Evolutionary conservation across 768 basidiomycete genomes (phyloP).

Genomic region (Tricholoma sp.): DNA sequence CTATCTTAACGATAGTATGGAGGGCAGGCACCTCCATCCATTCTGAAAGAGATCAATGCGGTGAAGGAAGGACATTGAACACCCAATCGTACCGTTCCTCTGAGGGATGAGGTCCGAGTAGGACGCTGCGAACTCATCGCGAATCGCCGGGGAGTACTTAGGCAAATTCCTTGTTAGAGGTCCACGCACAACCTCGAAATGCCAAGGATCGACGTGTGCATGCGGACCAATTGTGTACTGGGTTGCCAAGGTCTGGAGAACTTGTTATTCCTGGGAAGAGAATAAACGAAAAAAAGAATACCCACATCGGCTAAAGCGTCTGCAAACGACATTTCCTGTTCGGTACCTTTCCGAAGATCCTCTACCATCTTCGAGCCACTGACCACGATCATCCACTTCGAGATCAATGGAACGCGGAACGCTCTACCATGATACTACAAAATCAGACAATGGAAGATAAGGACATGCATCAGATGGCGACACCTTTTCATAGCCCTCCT

Average conservation of each 20-base stretch:
- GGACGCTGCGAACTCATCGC: constrained; percentile 41
- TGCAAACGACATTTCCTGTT: constrained; percentile 20
- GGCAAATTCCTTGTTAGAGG: constrained; percentile 38
- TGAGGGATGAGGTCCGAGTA: constrained; percentile 34
- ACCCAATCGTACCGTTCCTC: constrained; percentile 17
- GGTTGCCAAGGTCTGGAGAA: too few species aligned
- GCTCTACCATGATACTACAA: constrained; percentile 8
- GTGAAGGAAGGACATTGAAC: not conserved
- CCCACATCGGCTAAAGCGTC: constrained; percentile 7
- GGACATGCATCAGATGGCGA: too few species aligned
- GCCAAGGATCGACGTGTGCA: too few species aligned
- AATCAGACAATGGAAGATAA: too few species aligned
- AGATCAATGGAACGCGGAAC: constrained; percentile 20
- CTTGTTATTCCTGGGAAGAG: too few species aligned
- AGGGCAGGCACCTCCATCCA: constrained; percentile 28
- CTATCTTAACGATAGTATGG: constrained; percentile 26
- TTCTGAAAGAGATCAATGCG: constrained; percentile 18
- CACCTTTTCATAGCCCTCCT: constrained; percentile 21
- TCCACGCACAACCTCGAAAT: too few species aligned
- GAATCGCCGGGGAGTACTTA: constrained; percentile 32
- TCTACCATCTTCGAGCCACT: constrained; percentile 24
- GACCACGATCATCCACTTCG: constrained; percentile 26
- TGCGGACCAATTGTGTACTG: constrained; percentile 24
- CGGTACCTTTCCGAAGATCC: constrained; percentile 28
- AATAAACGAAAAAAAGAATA: too few species aligned